Evolutionary conservation across 73 alveolate species (phyloP).

Genomic region (Tetrahymena malaccensis): DNA sequence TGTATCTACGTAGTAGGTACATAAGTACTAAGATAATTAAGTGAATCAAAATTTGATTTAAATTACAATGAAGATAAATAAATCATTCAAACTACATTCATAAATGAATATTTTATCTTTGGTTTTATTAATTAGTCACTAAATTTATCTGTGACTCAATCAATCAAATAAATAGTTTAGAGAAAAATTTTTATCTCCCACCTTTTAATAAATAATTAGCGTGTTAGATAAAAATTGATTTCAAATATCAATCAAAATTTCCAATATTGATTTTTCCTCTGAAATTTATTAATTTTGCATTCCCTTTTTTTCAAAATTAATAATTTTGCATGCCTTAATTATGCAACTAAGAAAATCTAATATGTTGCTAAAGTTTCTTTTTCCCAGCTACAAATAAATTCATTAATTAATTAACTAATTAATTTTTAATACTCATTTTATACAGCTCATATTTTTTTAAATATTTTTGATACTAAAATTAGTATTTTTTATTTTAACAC

Average conservation of each 20-base stretch:
- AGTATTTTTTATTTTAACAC: background rate
- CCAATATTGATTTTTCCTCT: background rate
- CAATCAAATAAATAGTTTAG: background rate
- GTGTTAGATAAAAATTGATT: background rate
- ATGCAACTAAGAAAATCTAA: background rate
- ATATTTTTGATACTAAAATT: background rate
- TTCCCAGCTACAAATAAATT: background rate
- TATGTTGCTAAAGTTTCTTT: background rate
- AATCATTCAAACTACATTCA: background rate
- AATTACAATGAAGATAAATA: background rate
- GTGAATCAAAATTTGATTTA: background rate
- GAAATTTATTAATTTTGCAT: background rate
- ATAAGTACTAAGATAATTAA: background rate
- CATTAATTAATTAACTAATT: too few relatives aligned
- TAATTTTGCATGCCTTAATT: background rate
- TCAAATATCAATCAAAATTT: background rate
- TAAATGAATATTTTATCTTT: background rate
- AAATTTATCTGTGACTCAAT: background rate
- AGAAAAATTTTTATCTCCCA: background rate
- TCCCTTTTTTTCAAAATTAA: background rate
- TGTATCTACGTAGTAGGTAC: too few relatives aligned
- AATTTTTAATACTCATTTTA: background rate
- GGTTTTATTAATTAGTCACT: background rate
- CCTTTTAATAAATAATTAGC: background rate
- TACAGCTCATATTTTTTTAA: too few relatives aligned